Conservation (phyloP, 352 stramenopile species). For the Thalassiosira mediterranea region DNA sequence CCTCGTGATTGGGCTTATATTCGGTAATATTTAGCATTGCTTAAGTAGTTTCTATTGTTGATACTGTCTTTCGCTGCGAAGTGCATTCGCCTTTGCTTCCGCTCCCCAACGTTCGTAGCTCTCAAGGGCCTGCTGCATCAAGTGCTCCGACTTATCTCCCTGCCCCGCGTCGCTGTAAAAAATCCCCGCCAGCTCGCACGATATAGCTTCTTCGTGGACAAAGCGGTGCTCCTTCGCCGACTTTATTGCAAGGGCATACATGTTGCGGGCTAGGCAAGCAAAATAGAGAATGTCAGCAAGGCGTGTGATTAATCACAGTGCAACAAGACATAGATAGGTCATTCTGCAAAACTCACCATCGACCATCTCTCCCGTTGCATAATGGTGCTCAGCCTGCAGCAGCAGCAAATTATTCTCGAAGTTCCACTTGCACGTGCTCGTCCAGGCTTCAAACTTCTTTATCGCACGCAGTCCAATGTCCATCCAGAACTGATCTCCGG, state of each 20-base stretch:
- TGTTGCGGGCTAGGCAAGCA: neutral
- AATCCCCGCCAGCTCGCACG: neutral
- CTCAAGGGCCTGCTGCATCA: neutral
- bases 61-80: too few relatives aligned
- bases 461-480: neutral
- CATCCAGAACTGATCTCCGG: conserved; percentile 7
- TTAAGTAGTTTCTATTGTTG: too few relatives aligned
- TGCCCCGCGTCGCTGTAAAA: neutral
- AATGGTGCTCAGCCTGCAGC: conserved; percentile 13
- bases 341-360: too few relatives aligned
- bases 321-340: too few relatives aligned
- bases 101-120: conserved; percentile 9
- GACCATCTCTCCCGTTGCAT: conserved; percentile 9
- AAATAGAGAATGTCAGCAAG: conserved; percentile 18
- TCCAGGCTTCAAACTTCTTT: conserved; percentile 1
- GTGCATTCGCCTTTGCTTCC: conserved; percentile 1
- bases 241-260: conserved; percentile 3
- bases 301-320: neutral
- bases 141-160: neutral
- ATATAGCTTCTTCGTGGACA: neutral
- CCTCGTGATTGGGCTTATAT: too few relatives aligned
- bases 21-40: too few relatives aligned
- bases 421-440: neutral
- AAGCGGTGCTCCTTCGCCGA: conserved; percentile 17
- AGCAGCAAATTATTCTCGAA: conserved; percentile 8